These are phyloP conservation scores for Conoideocrella luteorostrata DNA, from an alignment of 2,329 filamentous ascomycete genomes.

Conservation along the genomic window DNA sequence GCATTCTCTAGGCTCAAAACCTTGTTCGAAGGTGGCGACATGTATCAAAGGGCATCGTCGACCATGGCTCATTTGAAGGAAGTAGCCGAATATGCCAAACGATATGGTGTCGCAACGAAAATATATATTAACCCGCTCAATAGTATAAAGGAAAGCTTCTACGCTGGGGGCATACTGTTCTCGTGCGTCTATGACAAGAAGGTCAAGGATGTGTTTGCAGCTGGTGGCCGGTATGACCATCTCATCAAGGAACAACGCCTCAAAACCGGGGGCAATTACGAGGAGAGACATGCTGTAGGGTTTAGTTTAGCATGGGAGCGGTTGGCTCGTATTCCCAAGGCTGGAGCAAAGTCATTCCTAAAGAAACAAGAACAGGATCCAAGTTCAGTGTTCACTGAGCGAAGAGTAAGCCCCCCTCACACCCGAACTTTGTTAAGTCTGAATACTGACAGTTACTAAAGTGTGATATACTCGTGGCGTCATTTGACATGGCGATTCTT, in stretches of 20 bases:
- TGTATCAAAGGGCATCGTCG: constrained; percentile 66
- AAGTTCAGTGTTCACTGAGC: constrained; percentile 52
- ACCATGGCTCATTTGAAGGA: constrained; percentile 75
- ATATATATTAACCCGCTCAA: constrained; percentile 79
- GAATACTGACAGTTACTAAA: constrained; percentile 23
- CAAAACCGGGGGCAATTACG: constrained; percentile 53
- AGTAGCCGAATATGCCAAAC: constrained; percentile 69
- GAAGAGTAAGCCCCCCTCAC: constrained; percentile 46
- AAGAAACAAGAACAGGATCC: constrained; percentile 64
- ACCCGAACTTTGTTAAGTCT: background rate
- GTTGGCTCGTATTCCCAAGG: constrained; percentile 59
- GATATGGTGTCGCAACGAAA: constrained; percentile 68
- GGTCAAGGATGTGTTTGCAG: constrained; percentile 79
- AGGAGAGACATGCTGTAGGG: constrained; percentile 77
- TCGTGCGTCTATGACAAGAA: constrained; percentile 85
- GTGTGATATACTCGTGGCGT: constrained; percentile 86
- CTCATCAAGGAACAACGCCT: constrained; percentile 79
- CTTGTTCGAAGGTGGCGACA: constrained; percentile 56
- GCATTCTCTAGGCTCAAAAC: constrained; percentile 53
- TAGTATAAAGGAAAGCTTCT: constrained; percentile 89
- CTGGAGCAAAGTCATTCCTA: constrained; percentile 51
- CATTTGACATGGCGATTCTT: constrained; percentile 72
- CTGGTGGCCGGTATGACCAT: constrained; percentile 87
- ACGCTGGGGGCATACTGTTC: constrained; percentile 77
- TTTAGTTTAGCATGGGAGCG: constrained; percentile 88